Conservation (phyloP, 768 basidiomycete genomes). For the Baorangia bicolor region DNA sequence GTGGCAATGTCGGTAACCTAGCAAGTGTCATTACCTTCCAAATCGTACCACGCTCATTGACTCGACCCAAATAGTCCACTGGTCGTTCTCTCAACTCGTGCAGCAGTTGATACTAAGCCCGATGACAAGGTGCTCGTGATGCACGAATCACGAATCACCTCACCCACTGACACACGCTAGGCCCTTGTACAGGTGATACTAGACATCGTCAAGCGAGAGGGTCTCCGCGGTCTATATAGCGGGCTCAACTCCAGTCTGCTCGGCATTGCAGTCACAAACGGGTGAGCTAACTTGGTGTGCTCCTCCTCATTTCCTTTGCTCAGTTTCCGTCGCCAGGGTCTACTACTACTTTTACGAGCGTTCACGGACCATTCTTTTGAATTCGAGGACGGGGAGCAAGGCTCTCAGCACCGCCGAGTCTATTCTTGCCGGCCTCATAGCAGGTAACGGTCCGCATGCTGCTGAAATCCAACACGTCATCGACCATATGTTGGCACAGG, state of each 20-base stretch:
- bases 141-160: not conserved
- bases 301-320: not conserved
- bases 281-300: conserved; percentile 44
- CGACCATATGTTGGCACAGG: conserved; percentile 43
- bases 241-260: conserved; percentile 83
- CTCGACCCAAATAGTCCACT: conserved; percentile 61
- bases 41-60: not conserved
- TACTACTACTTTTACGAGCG: conserved; percentile 94
- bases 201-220: conserved; percentile 83
- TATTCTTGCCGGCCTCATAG: conserved; percentile 83
- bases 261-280: conserved; percentile 92
- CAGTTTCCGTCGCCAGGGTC: conserved; percentile 46
- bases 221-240: conserved; percentile 79
- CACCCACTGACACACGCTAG: conserved; percentile 36
- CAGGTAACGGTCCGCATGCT: conserved; percentile 48
- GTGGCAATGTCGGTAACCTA: conserved; percentile 89
- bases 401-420: conserved; percentile 84
- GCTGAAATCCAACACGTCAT: not conserved
- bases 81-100: conserved; percentile 88
- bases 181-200: conserved; percentile 62
- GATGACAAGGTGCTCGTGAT: conserved; percentile 61
- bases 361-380: conserved; percentile 56
- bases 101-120: conserved; percentile 85
- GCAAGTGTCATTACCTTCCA: conserved; percentile 41
- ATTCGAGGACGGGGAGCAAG: conserved; percentile 56